Evolutionary conservation across 257 asterid species (phyloP), one percentile per base, ranked within the genome.

Genomic region (Anisodus tanguticus): DNA sequence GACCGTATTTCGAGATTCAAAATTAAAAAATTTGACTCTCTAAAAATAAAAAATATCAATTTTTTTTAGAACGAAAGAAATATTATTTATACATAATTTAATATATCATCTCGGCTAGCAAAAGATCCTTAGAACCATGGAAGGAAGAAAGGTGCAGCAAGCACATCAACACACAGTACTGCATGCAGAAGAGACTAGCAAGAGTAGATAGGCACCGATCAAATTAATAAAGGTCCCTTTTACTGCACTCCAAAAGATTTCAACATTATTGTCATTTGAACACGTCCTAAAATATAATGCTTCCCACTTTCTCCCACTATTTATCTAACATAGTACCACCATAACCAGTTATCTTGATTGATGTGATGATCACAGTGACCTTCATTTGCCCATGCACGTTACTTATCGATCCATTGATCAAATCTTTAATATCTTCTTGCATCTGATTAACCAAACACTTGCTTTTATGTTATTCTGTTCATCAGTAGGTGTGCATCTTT

Each of bases 321-420:
- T 81, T 58, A 51, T 54, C 84, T 81, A 68, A 82, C 45, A 53
- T 81, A 79, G 76, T 69, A 59, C 87, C 41, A 15, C 72, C 39
- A 47, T 49, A 45, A 31, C 2, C 55, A 9, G 47, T 37, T 26
- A 53, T 7, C 3, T 39, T 68, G 92, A 85, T 77, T 90, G 90
- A 91, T 80, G 91, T 87, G 91, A 87, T 87, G 90, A 87, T 86
- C 79, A 86, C 6, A 88, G 43, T 4, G 5, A n/a, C 93, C 90
- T 82, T 90, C 82, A 68, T 80, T 85, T 70, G 49, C 72, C 84
- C 89, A 85, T 68, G 89, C 89, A 79, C 83, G 88, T 79, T 84
- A 80, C 43, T 51, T 76, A 49, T 62, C 26, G 45, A 76, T 12
- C 8, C 4, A 15, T 68, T 19, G 19, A 51, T 76, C 26, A 76